Evolutionary conservation across 306 rosid species (phyloP).

Genomic region (Vachellia pachyceras): DNA sequence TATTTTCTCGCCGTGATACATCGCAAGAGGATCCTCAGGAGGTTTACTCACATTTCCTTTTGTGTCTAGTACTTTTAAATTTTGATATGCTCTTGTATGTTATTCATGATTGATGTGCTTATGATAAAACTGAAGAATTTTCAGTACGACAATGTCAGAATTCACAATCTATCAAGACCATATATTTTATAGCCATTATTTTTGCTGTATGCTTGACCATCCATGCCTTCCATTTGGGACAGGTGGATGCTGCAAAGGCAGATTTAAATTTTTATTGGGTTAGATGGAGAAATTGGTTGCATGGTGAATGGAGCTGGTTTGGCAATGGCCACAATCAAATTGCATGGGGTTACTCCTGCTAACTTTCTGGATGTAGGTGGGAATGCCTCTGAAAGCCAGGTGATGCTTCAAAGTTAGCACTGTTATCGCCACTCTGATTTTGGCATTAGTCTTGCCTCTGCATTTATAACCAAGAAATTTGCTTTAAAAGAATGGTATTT

Average conservation of each 20-base stretch:
- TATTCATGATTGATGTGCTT: constrained; percentile 28
- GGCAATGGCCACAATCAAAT: constrained; percentile 97
- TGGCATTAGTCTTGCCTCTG: constrained; percentile 24
- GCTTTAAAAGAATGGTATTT: constrained; percentile 1
- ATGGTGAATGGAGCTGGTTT: constrained; percentile 99
- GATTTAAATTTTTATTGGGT: constrained; percentile 90
- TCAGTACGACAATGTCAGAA: constrained; percentile 12
- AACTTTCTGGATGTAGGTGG: constrained; percentile 97
- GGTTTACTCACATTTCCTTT: constrained; percentile 48
- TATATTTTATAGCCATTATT: constrained; percentile 9
- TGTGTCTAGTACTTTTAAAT: constrained; percentile 3
- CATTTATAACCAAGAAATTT: not conserved
- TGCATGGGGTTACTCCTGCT: constrained; percentile 96
- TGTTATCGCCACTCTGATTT: constrained; percentile 3
- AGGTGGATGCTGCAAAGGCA: constrained; percentile 93
- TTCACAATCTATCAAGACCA: constrained; percentile 14
- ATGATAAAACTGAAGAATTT: constrained; percentile 21
- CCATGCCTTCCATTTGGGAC: constrained; percentile 40
- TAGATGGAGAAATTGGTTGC: constrained; percentile 99
- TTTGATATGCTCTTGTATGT: constrained; percentile 17
- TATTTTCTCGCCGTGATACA: constrained; percentile 90
- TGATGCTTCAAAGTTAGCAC: constrained; percentile 43
- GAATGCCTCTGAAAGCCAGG: constrained; percentile 96
- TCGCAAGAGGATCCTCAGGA: constrained; percentile 98
- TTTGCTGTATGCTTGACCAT: not conserved